Evolutionary conservation across 2,329 filamentous ascomycete species (phyloP).

Genomic region (Hypoxylon sp.): DNA sequence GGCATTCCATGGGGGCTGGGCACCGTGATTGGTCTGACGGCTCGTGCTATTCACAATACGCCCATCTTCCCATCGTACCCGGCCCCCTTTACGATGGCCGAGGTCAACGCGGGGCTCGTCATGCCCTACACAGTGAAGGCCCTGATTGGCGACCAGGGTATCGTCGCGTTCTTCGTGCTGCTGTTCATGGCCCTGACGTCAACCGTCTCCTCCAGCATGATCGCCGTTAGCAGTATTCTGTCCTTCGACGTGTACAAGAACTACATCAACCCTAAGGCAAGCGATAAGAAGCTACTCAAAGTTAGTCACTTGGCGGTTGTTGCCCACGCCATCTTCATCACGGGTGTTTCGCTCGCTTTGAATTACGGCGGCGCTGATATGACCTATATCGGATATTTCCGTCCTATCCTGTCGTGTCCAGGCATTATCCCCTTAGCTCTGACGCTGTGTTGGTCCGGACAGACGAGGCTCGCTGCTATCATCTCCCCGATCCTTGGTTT

Average conservation of each 20-base stretch:
- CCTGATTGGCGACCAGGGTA: constrained; percentile 60
- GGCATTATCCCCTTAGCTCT: constrained; percentile 62
- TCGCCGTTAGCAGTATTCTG: constrained; percentile 66
- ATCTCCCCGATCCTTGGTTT: constrained; percentile 60
- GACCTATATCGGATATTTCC: constrained; percentile 59
- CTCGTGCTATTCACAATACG: constrained; percentile 62
- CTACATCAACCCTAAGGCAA: constrained; percentile 64
- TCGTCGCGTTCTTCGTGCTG: constrained; percentile 62
- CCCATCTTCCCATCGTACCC: constrained; percentile 63
- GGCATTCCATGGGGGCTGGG: constrained; percentile 64
- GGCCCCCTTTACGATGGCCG: constrained; percentile 56
- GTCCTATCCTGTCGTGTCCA: constrained; percentile 49
- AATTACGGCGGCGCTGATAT: constrained; percentile 66
- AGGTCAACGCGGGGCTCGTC: constrained; percentile 62
- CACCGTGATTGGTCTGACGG: constrained; percentile 63
- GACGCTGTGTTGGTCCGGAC: constrained; percentile 62
- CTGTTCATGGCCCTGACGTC: constrained; percentile 68
- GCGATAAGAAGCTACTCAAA: constrained; percentile 59
- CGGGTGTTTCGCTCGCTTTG: constrained; percentile 62
- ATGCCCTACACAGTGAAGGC: constrained; percentile 64
- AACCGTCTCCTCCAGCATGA: constrained; percentile 65
- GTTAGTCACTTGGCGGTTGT: constrained; percentile 65
- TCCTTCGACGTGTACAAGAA: constrained; percentile 67
- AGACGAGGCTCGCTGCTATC: constrained; percentile 60
- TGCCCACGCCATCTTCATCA: constrained; percentile 64